These are phyloP conservation scores for Candida nanaspora DNA, from an alignment of 805 yeast genomes.

Conservation along the genomic window DNA sequence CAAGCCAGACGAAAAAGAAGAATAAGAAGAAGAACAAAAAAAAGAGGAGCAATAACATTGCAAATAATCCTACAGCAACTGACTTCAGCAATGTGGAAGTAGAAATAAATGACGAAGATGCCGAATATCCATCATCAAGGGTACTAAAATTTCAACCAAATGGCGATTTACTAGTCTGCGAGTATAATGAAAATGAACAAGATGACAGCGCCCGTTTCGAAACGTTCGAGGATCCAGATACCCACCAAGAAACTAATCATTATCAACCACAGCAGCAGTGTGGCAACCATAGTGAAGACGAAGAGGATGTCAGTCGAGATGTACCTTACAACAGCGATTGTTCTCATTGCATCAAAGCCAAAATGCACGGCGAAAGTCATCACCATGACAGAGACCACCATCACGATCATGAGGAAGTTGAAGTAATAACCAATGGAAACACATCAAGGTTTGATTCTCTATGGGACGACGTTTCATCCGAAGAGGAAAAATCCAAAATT, in stretches of 20 bases:
- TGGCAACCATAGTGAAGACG: background rate
- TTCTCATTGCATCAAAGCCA: too few species aligned
- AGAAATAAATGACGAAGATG: constrained; percentile 44
- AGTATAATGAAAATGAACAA: constrained; percentile 23
- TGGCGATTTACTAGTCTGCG: constrained; percentile 72
- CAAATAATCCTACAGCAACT: background rate
- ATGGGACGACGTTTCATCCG: constrained; percentile 27
- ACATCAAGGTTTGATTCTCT: constrained; percentile 16
- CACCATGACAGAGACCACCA: constrained; percentile 6
- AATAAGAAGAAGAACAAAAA: constrained; percentile 11
- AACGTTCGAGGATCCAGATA: constrained; percentile 15
- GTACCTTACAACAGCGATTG: too few species aligned
- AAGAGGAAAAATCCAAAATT: constrained; percentile 45
- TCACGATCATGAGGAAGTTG: constrained; percentile 6
- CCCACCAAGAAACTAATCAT: too few species aligned
- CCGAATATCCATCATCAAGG: constrained; percentile 67
- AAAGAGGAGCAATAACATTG: background rate
- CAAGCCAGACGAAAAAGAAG: constrained; percentile 7
- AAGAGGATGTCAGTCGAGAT: background rate
- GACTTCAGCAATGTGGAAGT: constrained; percentile 24
- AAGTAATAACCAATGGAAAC: constrained; percentile 1
- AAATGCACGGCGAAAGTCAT: too few species aligned
- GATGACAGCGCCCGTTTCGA: constrained; percentile 7
- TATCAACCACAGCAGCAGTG: too few species aligned
- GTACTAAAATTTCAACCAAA: constrained; percentile 59